Evolutionary conservation across 2,329 filamentous ascomycete genomes (phyloP).

Genomic region (Pseudocercospora macadamiae): DNA sequence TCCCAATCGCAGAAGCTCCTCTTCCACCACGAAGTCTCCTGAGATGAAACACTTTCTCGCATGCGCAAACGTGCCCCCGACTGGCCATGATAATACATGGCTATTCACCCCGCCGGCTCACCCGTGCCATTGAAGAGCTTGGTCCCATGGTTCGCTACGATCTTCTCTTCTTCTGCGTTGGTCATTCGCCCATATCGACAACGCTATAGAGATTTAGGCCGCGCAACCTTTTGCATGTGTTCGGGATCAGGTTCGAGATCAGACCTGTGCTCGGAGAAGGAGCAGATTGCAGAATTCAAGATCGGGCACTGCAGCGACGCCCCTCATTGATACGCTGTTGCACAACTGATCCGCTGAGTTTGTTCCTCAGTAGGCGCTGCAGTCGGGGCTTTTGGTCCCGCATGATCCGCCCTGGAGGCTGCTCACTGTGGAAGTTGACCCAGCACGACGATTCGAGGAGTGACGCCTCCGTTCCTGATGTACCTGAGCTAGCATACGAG

Average conservation of each 20-base stretch:
- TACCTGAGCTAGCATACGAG: not conserved
- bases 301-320: not conserved
- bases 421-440: not conserved
- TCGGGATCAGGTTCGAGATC: constrained; percentile 4
- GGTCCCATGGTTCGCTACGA: not conserved
- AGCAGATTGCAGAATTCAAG: constrained; percentile 9
- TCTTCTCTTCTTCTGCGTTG: not conserved
- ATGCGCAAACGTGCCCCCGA: constrained; percentile 9
- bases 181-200: constrained; percentile 8
- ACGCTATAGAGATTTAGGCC: constrained; percentile 5
- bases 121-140: not conserved
- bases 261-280: not conserved
- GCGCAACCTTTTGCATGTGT: constrained; percentile 2
- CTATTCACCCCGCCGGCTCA: constrained; percentile 2
- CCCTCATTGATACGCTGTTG: not conserved
- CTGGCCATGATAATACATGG: not conserved
- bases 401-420: not conserved
- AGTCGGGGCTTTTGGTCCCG: not conserved
- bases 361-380: constrained; percentile 1
- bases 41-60: constrained; percentile 14
- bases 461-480: constrained; percentile 1
- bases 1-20: constrained; percentile 6
- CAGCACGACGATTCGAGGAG: not conserved
- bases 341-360: not conserved
- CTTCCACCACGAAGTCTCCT: constrained; percentile 4